phyloP scores from a whole-genome alignment of 805 yeast genomes.

The Wickerhamiella slavikovae region DNA sequence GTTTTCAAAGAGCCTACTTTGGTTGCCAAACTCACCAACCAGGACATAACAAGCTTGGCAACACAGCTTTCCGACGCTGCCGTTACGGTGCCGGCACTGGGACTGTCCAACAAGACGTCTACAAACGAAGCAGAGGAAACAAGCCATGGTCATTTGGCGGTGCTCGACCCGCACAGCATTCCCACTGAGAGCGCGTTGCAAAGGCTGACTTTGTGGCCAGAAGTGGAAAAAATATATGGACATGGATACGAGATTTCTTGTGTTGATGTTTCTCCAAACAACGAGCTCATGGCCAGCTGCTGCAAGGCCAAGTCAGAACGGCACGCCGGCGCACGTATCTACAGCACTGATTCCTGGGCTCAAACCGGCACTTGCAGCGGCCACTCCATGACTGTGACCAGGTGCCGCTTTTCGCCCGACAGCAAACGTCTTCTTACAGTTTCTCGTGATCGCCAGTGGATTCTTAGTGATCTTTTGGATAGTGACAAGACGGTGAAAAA shows the following conservation, averaged over 20 bases:
- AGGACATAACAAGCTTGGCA: too few species aligned
- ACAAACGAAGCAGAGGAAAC: constrained; percentile 22
- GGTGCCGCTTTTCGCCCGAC: constrained; percentile 54
- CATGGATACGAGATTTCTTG: constrained; percentile 90
- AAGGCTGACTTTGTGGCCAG: constrained; percentile 87
- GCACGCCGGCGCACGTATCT: constrained; percentile 73
- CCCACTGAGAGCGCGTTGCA: constrained; percentile 86
- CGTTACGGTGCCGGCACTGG: constrained; percentile 65
- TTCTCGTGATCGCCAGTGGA: constrained; percentile 74
- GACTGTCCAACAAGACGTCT: constrained; percentile 71
- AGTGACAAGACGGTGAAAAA: constrained; percentile 26
- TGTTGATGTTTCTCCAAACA: constrained; percentile 47
- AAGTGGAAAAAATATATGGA: constrained; percentile 82
- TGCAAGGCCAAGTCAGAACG: constrained; percentile 67
- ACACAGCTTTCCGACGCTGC: constrained; percentile 10
- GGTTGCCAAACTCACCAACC: constrained; percentile 39
- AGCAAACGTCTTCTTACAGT: constrained; percentile 49
- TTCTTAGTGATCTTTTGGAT: constrained; percentile 37
- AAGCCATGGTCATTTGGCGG: too few species aligned
- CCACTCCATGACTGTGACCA: constrained; percentile 72
- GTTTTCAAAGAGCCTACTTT: constrained; percentile 76
- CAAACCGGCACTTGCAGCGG: constrained; percentile 30
- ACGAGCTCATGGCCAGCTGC: constrained; percentile 59
- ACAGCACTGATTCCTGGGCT: constrained; percentile 35
- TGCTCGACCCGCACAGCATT: constrained; percentile 26